A percentile compares a stretch with the other conserved stretches of the same genome.
phyloP scores from a whole-genome alignment of 2,329 filamentous ascomycete genomes.

The Chaetothyriales sp. region DNA sequence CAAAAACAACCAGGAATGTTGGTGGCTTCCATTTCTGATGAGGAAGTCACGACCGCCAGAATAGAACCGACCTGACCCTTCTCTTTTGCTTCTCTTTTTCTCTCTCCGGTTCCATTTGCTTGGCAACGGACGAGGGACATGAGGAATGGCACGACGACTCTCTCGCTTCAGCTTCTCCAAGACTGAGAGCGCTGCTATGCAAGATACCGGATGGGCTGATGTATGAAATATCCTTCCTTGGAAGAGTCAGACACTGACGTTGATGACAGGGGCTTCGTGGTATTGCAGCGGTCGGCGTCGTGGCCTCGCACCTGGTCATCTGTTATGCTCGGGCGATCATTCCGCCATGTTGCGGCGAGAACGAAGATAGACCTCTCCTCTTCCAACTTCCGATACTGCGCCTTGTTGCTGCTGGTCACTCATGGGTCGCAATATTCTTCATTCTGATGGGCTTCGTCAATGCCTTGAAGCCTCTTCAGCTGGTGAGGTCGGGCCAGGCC shows the following conservation, averaged over 20 bases:
- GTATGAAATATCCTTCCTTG: slow-evolving; percentile 8
- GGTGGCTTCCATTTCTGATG: too few species aligned
- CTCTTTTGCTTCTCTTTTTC: background rate
- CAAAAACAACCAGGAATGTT: too few species aligned
- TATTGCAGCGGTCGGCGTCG: slow-evolving; percentile 39
- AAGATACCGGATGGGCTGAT: slow-evolving; percentile 19
- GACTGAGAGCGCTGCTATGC: slow-evolving; percentile 12
- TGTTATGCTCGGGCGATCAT: slow-evolving; percentile 39
- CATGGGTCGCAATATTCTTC: slow-evolving; percentile 52
- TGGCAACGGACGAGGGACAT: background rate
- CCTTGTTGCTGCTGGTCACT: slow-evolving; percentile 44
- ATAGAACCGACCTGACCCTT: too few species aligned
- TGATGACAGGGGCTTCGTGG: slow-evolving; percentile 38
- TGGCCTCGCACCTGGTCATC: slow-evolving; percentile 40
- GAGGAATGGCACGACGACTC: background rate
- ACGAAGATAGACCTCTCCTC: slow-evolving; percentile 25
- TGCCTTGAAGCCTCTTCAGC: slow-evolving; percentile 44
- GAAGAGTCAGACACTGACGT: background rate
- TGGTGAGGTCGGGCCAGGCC: slow-evolving; percentile 39
- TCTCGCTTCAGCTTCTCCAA: slow-evolving; percentile 5
- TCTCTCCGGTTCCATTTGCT: background rate
- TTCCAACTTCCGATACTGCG: slow-evolving; percentile 46
- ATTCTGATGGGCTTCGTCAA: slow-evolving; percentile 52
- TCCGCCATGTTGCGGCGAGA: slow-evolving; percentile 27
- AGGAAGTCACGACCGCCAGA: too few species aligned